phyloP scores from a whole-genome alignment of 352 stramenopile species.

The Phytophthora multivora region DNA sequence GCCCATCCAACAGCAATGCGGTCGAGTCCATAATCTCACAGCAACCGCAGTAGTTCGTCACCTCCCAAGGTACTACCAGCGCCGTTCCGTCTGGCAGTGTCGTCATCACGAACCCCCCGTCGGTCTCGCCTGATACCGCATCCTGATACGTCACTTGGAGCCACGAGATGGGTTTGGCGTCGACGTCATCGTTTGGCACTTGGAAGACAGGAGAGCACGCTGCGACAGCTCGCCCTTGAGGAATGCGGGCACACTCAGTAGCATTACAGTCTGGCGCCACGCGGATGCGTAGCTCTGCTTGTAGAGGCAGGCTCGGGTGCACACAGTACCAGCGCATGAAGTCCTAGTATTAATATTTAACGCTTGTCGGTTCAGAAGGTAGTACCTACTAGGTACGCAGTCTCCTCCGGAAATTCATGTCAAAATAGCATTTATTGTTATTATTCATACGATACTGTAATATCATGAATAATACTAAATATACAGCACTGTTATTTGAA shows the following conservation, averaged over 20 bases:
- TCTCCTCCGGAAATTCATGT: too few species aligned
- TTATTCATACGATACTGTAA: too few species aligned
- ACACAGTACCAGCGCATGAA: slow-evolving; percentile 80
- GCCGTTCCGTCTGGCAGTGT: slow-evolving; percentile 44
- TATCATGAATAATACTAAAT: too few species aligned
- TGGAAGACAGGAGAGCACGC: slow-evolving; percentile 45
- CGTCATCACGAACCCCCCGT: slow-evolving; percentile 62
- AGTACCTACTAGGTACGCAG: too few species aligned
- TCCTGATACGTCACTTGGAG: slow-evolving; percentile 57
- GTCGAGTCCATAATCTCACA: slow-evolving; percentile 41
- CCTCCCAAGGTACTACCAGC: slow-evolving; percentile 61
- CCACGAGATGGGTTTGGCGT: slow-evolving; percentile 41
- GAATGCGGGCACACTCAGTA: slow-evolving; percentile 43
- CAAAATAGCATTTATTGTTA: too few species aligned
- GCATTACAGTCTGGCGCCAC: slow-evolving; percentile 52
- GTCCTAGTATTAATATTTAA: too few species aligned
- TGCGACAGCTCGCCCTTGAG: slow-evolving; percentile 55
- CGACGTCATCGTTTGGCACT: slow-evolving; percentile 17
- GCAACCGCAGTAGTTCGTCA: slow-evolving; percentile 48
- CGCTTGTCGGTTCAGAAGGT: too few species aligned
- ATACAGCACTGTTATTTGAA: too few species aligned
- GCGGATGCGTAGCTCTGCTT: slow-evolving; percentile 72
- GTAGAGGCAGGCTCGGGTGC: slow-evolving; percentile 52
- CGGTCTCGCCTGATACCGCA: slow-evolving; percentile 25
- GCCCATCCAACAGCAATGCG: slow-evolving; percentile 47